phyloP scores from a whole-genome alignment of 1,284 basidiomycete genomes.

The Puccinia coronata region DNA sequence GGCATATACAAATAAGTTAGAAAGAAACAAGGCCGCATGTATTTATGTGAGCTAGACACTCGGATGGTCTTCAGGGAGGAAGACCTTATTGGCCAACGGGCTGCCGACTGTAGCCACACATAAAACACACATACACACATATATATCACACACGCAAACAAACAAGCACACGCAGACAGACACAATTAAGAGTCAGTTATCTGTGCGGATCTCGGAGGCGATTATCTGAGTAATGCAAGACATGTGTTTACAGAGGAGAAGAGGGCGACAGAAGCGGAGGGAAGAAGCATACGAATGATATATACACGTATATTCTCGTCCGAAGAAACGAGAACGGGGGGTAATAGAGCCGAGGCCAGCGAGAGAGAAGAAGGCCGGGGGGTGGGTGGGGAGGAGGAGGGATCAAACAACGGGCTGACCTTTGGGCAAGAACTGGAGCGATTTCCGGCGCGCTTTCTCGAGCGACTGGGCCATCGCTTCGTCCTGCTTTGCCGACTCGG shows the following conservation, averaged over 20 bases:
- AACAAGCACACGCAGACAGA: no score
- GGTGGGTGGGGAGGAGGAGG: neutral
- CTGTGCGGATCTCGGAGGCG: no score
- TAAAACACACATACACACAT: neutral
- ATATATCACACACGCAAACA: neutral
- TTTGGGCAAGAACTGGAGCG: slow-evolving; percentile 45
- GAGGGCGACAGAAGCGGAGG: no score
- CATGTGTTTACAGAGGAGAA: no score
- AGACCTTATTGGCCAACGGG: slow-evolving; percentile 18
- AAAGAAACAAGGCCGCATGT: neutral
- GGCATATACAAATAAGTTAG: neutral
- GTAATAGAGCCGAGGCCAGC: no score
- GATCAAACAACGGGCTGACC: neutral
- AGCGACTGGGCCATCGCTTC: slow-evolving; percentile 12
- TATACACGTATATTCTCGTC: no score
- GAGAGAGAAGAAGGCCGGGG: neutral
- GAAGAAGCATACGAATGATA: no score
- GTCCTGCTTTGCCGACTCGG: neutral
- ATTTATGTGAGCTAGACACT: no score
- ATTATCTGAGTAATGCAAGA: no score
- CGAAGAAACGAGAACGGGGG: no score
- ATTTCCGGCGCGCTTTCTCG: slow-evolving; percentile 40
- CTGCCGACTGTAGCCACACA: slow-evolving; percentile 12
- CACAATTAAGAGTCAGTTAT: neutral
- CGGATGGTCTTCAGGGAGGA: neutral